Conservation (phyloP, 2,329 filamentous ascomycete genomes). For the Fusarium sp. region DNA sequence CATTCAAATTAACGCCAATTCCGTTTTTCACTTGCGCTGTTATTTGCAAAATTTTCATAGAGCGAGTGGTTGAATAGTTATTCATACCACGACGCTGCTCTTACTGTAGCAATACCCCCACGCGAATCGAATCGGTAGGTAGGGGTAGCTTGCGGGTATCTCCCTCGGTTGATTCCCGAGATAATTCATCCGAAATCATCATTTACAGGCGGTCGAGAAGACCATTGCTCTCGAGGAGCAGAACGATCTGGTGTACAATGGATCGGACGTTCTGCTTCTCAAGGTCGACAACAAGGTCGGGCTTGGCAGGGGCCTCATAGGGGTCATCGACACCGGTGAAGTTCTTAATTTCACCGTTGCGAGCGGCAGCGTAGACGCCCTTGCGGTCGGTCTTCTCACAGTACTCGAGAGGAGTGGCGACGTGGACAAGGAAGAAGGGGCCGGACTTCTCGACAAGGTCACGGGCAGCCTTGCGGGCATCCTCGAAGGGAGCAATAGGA, state of each 20-base stretch:
- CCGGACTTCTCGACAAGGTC: slow-evolving; percentile 90
- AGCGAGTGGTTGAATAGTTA: slow-evolving; percentile 2
- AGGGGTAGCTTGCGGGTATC: slow-evolving; percentile 33
- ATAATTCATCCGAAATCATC: slow-evolving; percentile 18
- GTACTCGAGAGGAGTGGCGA: slow-evolving; percentile 91
- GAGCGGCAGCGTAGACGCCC: slow-evolving; percentile 86
- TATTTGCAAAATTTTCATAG: slow-evolving; percentile 32
- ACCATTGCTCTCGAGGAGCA: slow-evolving; percentile 89
- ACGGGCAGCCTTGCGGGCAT: slow-evolving; percentile 78
- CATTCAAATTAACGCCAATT: slow-evolving; percentile 38
- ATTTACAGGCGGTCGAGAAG: slow-evolving; percentile 77
- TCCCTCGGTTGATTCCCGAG: slow-evolving; percentile 23
- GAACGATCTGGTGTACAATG: slow-evolving; percentile 95
- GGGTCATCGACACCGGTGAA: slow-evolving; percentile 99
- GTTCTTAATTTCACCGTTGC: slow-evolving; percentile 92
- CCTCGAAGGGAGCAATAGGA: slow-evolving; percentile 93
- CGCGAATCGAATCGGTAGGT: slow-evolving; percentile 3
- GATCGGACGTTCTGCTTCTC: slow-evolving; percentile 90
- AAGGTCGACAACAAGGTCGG: slow-evolving; percentile 85
- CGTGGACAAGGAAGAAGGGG: slow-evolving; percentile 94
- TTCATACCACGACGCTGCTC: slow-evolving; percentile 10
- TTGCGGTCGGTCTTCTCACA: slow-evolving; percentile 95
- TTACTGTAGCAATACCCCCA: slow-evolving; percentile 6
- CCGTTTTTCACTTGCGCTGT: slow-evolving; percentile 31
- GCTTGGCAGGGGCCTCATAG: slow-evolving; percentile 85